Evolutionary conservation across 2,329 filamentous ascomycete species (phyloP).

Genomic region (Fusarium armeniacum): DNA sequence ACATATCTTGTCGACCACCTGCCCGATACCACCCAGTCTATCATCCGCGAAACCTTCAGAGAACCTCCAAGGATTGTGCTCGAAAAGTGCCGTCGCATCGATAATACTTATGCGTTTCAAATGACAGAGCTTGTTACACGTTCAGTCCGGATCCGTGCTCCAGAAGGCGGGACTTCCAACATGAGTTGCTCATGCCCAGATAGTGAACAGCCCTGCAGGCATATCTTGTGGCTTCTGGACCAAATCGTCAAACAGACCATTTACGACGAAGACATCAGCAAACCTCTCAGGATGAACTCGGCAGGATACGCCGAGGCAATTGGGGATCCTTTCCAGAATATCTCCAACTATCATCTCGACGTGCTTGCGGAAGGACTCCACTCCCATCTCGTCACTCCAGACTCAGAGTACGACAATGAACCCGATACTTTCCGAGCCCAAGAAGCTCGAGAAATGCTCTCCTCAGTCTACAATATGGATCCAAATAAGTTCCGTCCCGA

Average conservation of each 20-base stretch:
- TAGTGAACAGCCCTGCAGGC: constrained; percentile 60
- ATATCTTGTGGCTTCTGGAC: constrained; percentile 69
- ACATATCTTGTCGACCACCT: constrained; percentile 60
- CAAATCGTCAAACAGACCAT: constrained; percentile 64
- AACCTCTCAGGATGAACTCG: constrained; percentile 59
- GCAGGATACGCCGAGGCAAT: constrained; percentile 62
- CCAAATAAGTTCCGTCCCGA: constrained; percentile 63
- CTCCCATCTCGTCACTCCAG: constrained; percentile 59
- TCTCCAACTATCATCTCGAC: constrained; percentile 66
- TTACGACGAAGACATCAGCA: constrained; percentile 55
- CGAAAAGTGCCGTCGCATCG: constrained; percentile 63
- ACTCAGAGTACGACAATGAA: constrained; percentile 50
- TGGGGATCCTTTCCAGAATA: constrained; percentile 63
- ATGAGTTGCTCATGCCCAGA: constrained; percentile 64
- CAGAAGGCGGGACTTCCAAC: constrained; percentile 56
- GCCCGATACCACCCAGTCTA: constrained; percentile 54
- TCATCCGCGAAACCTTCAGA: constrained; percentile 61
- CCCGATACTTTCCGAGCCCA: constrained; percentile 58
- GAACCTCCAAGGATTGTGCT: constrained; percentile 65
- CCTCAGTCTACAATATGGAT: constrained; percentile 58
- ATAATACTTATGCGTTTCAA: constrained; percentile 67
- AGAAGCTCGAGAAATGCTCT: constrained; percentile 66
- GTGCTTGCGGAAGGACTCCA: constrained; percentile 67
- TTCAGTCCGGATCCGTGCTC: constrained; percentile 64
- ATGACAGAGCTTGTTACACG: constrained; percentile 68